Evolutionary conservation across 2,329 filamentous ascomycete species (phyloP), one percentile per base, ranked within the genome.

Genomic region (Colletotrichum lentis): DNA sequence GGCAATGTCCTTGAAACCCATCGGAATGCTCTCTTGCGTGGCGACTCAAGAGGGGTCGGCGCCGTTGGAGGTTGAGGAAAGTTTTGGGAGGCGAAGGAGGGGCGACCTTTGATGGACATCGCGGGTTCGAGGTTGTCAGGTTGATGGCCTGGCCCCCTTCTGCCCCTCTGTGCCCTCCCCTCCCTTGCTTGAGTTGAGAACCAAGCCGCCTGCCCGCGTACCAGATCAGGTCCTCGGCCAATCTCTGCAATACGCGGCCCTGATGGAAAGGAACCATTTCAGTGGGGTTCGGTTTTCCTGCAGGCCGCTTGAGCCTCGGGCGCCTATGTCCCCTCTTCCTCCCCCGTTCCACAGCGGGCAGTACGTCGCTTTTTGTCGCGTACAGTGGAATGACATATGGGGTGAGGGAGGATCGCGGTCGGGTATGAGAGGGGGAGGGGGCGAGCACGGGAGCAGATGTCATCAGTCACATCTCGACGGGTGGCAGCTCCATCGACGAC

Each of bases 341-440:
- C 49, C 27, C 50, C 39, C 66, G 66, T 68, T 68, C 62, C 66
- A 65, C 55, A 55, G 55, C 62, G 62, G 41, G 20, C 55, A 65
- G 55, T 31, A 61, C 44, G 24, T 49, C 56, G 62, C 58, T n/a
- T 58, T 58, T 62, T 50, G 56, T 65, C 65, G 62, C 65, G 65
- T 61, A 64, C 54, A 65, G 55, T 65, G 65, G 65, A 68, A 68
- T 68, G 65, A 7, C 27, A 31, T 7, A 31, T 31, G 27, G 27
- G 27, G 27, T 31, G 27, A 37, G 47, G 46, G 41, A 55, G 55
- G 47, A 50, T 50, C 60, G 64, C 31, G 64, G 64, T 41, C 60
- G 47, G 60, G 54, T 37, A 63, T 47, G 64, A 53, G 43, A 41
- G 37, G 43, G 43, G 18, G 16, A 16, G 12, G 37, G 54, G 22